Evolutionary conservation across 352 stramenopile genomes (phyloP).

Genomic region (Pythium myriotylum): DNA sequence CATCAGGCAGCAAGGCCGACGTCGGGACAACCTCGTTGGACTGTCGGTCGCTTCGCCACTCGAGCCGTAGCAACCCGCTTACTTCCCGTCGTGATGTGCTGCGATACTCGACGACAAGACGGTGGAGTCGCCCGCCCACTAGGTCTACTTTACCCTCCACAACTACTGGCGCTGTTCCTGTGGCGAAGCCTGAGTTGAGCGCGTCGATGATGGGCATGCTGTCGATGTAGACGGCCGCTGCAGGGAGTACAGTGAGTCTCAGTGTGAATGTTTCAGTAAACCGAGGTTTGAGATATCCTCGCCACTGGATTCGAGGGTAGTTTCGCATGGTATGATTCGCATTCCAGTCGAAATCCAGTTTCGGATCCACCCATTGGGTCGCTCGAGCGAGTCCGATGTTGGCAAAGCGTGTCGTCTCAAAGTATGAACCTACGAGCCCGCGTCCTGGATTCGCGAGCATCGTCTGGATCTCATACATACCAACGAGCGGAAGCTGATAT

Average conservation of each 20-base stretch:
- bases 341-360: conserved; percentile 28
- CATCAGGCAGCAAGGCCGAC: conserved; percentile 18
- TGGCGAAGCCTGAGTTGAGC: conserved; percentile 9
- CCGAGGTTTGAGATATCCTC: conserved; percentile 21
- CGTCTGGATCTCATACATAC: conserved; percentile 21
- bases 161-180: not conserved
- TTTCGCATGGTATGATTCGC: conserved; percentile 29
- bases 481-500: conserved; percentile 15
- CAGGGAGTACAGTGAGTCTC: conserved; percentile 8
- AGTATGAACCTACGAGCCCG: conserved; percentile 28
- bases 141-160: conserved; percentile 20
- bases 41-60: conserved; percentile 28
- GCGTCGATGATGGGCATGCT: conserved; percentile 21
- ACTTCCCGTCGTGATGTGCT: conserved; percentile 23
- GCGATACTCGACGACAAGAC: conserved; percentile 30
- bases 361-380: conserved; percentile 21
- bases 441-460: conserved; percentile 24
- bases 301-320: conserved; percentile 33
- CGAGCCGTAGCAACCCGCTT: conserved; percentile 13
- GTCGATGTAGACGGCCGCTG: conserved; percentile 29
- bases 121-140: conserved; percentile 24
- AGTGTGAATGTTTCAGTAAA: conserved; percentile 26
- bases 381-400: conserved; percentile 3
- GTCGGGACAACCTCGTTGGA: conserved; percentile 21
- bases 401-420: conserved; percentile 20